Evolutionary conservation across 1,284 basidiomycete species (phyloP), one percentile per base, ranked within the genome.

Genomic region (Puccinia hordei): DNA sequence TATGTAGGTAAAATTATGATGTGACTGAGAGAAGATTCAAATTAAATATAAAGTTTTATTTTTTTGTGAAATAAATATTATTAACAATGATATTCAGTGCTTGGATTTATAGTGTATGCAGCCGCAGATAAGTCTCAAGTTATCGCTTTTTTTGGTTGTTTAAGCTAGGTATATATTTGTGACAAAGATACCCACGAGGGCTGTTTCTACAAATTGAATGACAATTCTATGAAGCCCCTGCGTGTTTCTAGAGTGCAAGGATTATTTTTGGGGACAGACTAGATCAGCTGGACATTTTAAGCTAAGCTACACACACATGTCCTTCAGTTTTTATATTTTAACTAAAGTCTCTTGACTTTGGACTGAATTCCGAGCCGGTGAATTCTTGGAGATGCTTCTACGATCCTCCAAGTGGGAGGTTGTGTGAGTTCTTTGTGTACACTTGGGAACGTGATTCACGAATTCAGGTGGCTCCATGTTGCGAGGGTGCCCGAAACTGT

Each of bases 301-400:
- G 10, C 35, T 10, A 19, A 38, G 61, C 17, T 8, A 22, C 1
- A 35, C 61, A 41, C 2, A n/a, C 27, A 30, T 27, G 5, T 33
- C 57, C 24, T 24, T 12, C n/a, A 49, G 44, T 27, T 19, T n/a
- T 69, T 22, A 69, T 17, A 4, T 69, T 49, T 69, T 69, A 4
- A 72, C 49, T 38, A 72, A 55, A 55, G 69, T 72, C 19, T 53
- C 69, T 30, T 72, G 69, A 19, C 69, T 72, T n/a, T 53, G 27
- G 15, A 51, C 49, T 38, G 69, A 72, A 38, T 72, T 55, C 38
- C 69, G 69, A 55, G 4, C 27, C 2, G 53, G 49, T 13, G 46
- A 30, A 30, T 72, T 24, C n/a, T 53, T 53, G 27, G 69, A 72
- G 49, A 55, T 55, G 49, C 69, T 72, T 22, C 30, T 13, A 13